phyloP scores from a whole-genome alignment of 2,329 filamentous ascomycete species.

The Monosporascus sp. region DNA sequence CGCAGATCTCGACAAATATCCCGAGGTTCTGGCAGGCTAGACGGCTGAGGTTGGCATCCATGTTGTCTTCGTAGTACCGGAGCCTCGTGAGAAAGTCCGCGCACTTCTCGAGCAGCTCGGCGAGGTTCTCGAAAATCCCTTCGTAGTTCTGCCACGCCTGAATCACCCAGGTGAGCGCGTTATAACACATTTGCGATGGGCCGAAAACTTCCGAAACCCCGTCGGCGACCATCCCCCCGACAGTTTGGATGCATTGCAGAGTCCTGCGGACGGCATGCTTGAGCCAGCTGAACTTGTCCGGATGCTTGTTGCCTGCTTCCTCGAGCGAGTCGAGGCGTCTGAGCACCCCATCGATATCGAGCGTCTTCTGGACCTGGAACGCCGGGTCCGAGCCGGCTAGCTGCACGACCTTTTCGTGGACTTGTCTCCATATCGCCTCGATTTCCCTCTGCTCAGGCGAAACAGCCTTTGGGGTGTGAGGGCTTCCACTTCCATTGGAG shows the following conservation, averaged over 20 bases:
- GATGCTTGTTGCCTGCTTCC: constrained; percentile 20
- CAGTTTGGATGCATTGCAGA: constrained; percentile 27
- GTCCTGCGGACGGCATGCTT: constrained; percentile 23
- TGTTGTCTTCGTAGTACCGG: constrained; percentile 25
- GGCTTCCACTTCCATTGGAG: constrained; percentile 14
- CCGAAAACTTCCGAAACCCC: constrained; percentile 28
- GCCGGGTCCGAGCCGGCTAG: constrained; percentile 24
- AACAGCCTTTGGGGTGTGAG: constrained; percentile 16
- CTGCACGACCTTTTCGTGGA: constrained; percentile 26
- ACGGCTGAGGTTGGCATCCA: constrained; percentile 26
- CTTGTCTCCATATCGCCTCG: constrained; percentile 26
- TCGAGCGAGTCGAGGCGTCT: constrained; percentile 22
- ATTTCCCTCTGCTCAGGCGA: constrained; percentile 25
- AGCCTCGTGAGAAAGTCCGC: constrained; percentile 28
- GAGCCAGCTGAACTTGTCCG: constrained; percentile 23
- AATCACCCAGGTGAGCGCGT: constrained; percentile 31
- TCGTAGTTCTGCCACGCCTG: constrained; percentile 30
- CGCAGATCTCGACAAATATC: constrained; percentile 30
- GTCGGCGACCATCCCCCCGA: constrained; percentile 27
- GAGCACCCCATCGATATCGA: constrained; percentile 25
- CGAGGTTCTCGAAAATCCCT: constrained; percentile 28
- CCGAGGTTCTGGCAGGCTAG: constrained; percentile 29
- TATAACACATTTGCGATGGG: constrained; percentile 28
- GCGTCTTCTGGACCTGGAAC: constrained; percentile 15
- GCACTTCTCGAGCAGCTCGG: constrained; percentile 26